Evolutionary conservation across 805 yeast species (phyloP).

Genomic region (Metschnikowia lochheadii): DNA sequence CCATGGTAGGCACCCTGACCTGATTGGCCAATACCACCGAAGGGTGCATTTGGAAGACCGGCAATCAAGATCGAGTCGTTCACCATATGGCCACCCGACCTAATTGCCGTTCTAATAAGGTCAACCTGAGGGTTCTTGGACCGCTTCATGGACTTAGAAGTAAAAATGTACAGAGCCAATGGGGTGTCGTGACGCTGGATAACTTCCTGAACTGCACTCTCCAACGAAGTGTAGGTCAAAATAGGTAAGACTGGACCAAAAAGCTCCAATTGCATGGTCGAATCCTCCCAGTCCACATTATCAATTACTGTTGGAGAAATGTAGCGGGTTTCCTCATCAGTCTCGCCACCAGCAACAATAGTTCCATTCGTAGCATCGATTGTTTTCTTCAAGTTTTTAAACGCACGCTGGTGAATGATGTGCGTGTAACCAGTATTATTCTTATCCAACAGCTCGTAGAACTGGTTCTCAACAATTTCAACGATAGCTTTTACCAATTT

Average conservation of each 20-base stretch:
- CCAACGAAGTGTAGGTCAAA: constrained; percentile 46
- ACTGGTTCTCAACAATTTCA: constrained; percentile 36
- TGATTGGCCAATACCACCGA: constrained; percentile 86
- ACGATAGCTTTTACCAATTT: constrained; percentile 44
- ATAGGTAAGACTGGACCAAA: constrained; percentile 88
- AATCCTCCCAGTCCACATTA: constrained; percentile 60
- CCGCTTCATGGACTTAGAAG: constrained; percentile 40
- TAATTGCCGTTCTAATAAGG: constrained; percentile 44
- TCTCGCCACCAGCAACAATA: constrained; percentile 46
- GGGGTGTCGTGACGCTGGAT: constrained; percentile 63
- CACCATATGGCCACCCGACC: constrained; percentile 69
- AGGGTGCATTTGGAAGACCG: constrained; percentile 66
- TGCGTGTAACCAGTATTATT: constrained; percentile 46
- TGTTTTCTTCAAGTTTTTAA: constrained; percentile 39
- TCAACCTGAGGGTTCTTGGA: constrained; percentile 42
- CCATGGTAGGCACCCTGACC: constrained; percentile 89
- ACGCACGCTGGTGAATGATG: constrained; percentile 54
- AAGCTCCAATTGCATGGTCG: constrained; percentile 69
- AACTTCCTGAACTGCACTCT: constrained; percentile 42
- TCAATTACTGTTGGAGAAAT: constrained; percentile 73
- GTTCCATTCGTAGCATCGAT: constrained; percentile 52
- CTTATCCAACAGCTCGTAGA: constrained; percentile 40
- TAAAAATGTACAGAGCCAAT: constrained; percentile 72
- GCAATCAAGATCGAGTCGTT: constrained; percentile 75
- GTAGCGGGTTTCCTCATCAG: constrained; percentile 39